Evolutionary conservation across 331 rosid genomes (phyloP), one percentile per base, ranked within the genome.

Genomic region (Dryas integrifolia): DNA sequence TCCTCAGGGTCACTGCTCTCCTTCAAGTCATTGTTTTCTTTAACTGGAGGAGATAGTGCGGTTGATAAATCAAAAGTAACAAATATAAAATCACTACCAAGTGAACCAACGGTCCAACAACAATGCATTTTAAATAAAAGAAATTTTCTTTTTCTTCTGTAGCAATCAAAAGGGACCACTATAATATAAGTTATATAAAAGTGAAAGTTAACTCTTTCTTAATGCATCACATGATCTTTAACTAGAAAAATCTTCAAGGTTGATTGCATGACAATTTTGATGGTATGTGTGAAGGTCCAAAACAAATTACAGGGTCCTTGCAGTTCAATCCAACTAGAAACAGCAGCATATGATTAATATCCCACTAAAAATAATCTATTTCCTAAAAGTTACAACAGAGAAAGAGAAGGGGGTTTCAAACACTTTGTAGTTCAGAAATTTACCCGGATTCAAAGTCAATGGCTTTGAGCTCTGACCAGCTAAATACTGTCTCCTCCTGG

Each of bases 401-500:
- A 69, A 12, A 18, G 21, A 38, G 7, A 1, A 18, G 4, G 55
- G 39, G 2, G 53, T 57, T 10, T 70, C 65, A 44, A 70, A 26
- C 51, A 40, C 2, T 18, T 16, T 41, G 49, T 8, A 70, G 75
- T 70, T 43, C 4, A 43, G 55, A 70, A 21, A 3, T 70, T 70
- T 58, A 71, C 75, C 57, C 1, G 0, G 65, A 21, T 45, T 26
- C 50, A 49, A 15, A 14, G 75, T 30, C 11, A 24, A 9, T 30
- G 66, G 50, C 67, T 61, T 26, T 9, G 75, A 44, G 62, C 45
- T 58, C 66, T 57, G 57, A 47, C 65, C 35, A 30, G 35, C 4
- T 6, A 11, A 26, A 10, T 30, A 61, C 48, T 61, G 2, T 6
- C 12, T 38, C 4, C 53, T 44, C 14, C 74, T 8, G 24, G 63